phyloP scores from a whole-genome alignment of 2,329 filamentous ascomycete genomes.

The Xylariaceae sp. region DNA sequence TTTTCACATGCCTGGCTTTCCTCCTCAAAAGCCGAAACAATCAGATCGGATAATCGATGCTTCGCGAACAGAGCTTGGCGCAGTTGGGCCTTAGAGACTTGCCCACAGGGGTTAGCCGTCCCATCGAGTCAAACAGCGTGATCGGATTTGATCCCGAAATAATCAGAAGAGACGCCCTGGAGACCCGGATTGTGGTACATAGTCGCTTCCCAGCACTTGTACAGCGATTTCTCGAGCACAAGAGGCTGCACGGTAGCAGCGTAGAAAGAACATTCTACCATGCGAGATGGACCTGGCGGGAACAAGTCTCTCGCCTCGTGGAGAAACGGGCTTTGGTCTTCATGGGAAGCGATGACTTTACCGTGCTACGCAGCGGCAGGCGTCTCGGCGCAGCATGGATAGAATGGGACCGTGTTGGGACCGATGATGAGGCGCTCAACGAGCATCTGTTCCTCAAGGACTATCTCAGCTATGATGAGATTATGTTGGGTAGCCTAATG shows the following conservation, averaged over 20 bases:
- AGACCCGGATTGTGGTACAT: conserved; percentile 31
- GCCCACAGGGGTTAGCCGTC: conserved; percentile 5
- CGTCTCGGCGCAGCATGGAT: neutral
- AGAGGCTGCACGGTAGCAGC: conserved; percentile 24
- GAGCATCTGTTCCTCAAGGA: conserved; percentile 22
- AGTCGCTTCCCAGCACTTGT: conserved; percentile 26
- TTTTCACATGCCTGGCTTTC: neutral
- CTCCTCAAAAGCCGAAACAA: neutral
- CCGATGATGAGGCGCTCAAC: conserved; percentile 19
- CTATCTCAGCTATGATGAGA: conserved; percentile 36
- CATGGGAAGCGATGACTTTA: conserved; percentile 22
- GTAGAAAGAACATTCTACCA: conserved; percentile 25
- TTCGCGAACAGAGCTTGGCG: neutral
- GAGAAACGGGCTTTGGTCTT: conserved; percentile 29
- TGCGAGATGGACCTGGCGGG: conserved; percentile 23
- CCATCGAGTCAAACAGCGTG: conserved; percentile 28
- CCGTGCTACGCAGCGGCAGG: conserved; percentile 23
- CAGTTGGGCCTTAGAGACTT: conserved; percentile 21
- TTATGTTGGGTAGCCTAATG: conserved; percentile 33
- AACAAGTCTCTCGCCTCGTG: conserved; percentile 27
- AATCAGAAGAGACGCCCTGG: conserved; percentile 23
- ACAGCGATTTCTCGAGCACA: conserved; percentile 28
- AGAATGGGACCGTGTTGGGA: conserved; percentile 32
- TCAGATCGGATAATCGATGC: neutral
- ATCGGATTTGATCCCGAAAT: conserved; percentile 20